phyloP scores from a whole-genome alignment of 2,329 filamentous ascomycete species.

The Pyrenochaeta sp. region DNA sequence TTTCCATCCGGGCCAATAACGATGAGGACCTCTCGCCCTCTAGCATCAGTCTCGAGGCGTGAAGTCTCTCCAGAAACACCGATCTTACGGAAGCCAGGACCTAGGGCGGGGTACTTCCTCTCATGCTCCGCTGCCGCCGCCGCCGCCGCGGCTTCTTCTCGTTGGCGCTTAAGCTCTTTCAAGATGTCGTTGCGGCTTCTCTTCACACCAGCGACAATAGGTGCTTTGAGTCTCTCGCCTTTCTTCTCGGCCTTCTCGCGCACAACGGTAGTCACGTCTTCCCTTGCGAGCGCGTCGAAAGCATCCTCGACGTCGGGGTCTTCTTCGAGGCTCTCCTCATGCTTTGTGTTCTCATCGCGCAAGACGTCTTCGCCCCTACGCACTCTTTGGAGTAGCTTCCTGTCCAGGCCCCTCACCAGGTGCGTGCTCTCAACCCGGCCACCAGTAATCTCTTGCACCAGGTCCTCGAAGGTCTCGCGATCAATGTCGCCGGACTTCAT shows the following conservation, averaged over 20 bases:
- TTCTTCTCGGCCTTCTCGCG: slow-evolving; percentile 65
- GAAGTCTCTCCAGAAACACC: slow-evolving; percentile 58
- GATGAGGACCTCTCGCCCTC: slow-evolving; percentile 65
- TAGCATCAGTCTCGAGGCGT: slow-evolving; percentile 63
- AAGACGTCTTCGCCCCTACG: slow-evolving; percentile 68
- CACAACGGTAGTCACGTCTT: slow-evolving; percentile 73
- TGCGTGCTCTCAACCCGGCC: slow-evolving; percentile 83
- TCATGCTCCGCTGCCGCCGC: slow-evolving; percentile 53
- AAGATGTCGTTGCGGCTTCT: slow-evolving; percentile 66
- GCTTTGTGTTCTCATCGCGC: slow-evolving; percentile 35
- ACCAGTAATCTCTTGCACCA: slow-evolving; percentile 78
- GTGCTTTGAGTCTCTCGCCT: slow-evolving; percentile 56
- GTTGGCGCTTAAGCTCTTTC: slow-evolving; percentile 64
- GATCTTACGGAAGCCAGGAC: slow-evolving; percentile 63
- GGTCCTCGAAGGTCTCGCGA: slow-evolving; percentile 75
- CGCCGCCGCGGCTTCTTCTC: slow-evolving; percentile 53
- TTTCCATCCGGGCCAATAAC: slow-evolving; percentile 66
- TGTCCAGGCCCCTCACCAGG: slow-evolving; percentile 90
- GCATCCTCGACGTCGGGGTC: slow-evolving; percentile 53
- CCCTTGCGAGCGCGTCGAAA: slow-evolving; percentile 63
- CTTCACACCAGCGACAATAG: slow-evolving; percentile 57
- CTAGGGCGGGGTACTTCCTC: slow-evolving; percentile 55
- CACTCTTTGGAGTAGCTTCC: slow-evolving; percentile 75
- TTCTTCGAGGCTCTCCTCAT: slow-evolving; percentile 32
- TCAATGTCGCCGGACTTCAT: slow-evolving; percentile 87